Evolutionary conservation across 345 rosid species (phyloP), one percentile per base, ranked within the genome.

Genomic region (Eucalyptus caleyi): DNA sequence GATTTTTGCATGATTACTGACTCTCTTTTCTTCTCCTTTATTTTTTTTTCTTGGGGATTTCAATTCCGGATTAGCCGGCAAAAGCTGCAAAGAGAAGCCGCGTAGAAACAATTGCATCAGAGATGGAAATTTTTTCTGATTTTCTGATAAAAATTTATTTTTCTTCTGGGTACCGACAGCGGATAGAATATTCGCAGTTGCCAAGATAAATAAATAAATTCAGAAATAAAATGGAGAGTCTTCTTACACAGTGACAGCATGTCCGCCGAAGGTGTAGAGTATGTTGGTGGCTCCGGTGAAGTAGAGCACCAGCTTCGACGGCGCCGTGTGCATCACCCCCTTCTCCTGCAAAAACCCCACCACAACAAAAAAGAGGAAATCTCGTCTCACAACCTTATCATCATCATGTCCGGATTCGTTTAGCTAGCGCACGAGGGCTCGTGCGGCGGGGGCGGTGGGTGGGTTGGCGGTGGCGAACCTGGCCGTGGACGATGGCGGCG

Each of bases 211-310:
- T 16, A 69, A 10, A 11, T 77, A 19, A 77, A 77, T 37, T 30
- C 16, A 7, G 26, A 59, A 54, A 30, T 13, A 53, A 13, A 13
- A 27, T 16, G 44, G 87, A 40, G 67, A 30, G 16, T 88, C 44
- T 88, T 90, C 98, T 94, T 94, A 98, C 99, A 98, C 99, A 65
- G 99, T 98, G 91, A 98, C 99, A 12, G 99, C 99, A 89, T 98
- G 99, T 56, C 99, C 99, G 42, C 99, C 99, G 53, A 97, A 98
- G 50, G 99, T 98, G 91, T 98, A 98, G 89, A 98, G 95, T 47
- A 98, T 95, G 93, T 98, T 98, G 91, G 99, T 98, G 90, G 99
- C 99, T 88, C 99, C 99, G 88, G 99, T 97, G 94, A 98, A 98
- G 94, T 98, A 98, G 27, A 97, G 96, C 90, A 98, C 99, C 40